A percentile compares a stretch with the other conserved stretches of the same genome.
These are phyloP conservation scores for Dovyalis caffra DNA, from an alignment of 345 rosid species.

Conservation along the genomic window DNA sequence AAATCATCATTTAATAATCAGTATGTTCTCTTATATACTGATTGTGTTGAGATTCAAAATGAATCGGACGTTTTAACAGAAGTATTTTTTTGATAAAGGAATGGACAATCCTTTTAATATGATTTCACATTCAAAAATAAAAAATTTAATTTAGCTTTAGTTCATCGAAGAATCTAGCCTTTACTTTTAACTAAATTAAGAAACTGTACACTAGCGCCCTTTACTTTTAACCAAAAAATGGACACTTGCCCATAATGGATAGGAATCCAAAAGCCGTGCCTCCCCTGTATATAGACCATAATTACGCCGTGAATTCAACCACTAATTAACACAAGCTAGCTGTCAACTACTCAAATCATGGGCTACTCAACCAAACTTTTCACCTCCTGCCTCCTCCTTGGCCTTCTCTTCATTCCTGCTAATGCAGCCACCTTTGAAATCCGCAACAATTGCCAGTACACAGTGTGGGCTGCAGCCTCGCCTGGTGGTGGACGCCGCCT, in stretches of 20 bases:
- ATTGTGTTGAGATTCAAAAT: no score
- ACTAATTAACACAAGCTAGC: background rate
- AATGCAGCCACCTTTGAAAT: conserved; percentile 12
- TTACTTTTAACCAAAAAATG: no score
- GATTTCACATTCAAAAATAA: no score
- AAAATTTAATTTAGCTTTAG: no score
- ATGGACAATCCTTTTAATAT: no score
- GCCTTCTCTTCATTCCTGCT: background rate
- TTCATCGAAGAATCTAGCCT: no score
- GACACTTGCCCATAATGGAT: background rate
- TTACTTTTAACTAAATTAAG: background rate
- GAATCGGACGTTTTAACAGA: no score
- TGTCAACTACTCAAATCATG: background rate
- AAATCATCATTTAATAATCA: no score
- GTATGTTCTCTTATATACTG: no score
- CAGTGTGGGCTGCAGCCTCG: conserved; percentile 16
- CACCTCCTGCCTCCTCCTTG: background rate
- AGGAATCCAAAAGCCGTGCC: background rate
- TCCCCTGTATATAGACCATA: background rate
- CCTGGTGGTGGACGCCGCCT: conserved; percentile 21
- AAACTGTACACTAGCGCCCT: background rate
- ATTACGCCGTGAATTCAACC: background rate
- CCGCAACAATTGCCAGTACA: conserved; percentile 6
- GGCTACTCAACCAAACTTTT: background rate
- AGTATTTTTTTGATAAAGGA: no score